Percentiles rank a stretch among this genome's conserved stretches.
These are phyloP conservation scores for Elaeis guineensis DNA, from an alignment of 176 grass and related monocot genomes.

Conservation along the genomic window DNA sequence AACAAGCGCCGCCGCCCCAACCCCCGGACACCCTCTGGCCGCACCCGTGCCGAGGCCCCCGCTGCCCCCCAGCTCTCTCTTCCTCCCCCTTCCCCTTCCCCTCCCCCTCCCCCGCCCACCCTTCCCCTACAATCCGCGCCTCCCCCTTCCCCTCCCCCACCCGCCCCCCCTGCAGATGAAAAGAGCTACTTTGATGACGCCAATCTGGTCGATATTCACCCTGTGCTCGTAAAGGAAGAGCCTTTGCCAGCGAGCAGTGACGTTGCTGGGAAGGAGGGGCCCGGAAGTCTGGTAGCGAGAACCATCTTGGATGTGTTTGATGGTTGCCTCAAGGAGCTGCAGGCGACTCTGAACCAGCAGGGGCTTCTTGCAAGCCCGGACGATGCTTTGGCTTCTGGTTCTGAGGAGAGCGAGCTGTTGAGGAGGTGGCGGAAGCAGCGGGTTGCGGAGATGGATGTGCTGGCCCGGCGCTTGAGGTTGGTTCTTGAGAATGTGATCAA, in stretches of 20 bases:
- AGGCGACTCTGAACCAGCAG: not conserved
- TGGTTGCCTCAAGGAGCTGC: conserved; percentile 50
- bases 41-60: not conserved
- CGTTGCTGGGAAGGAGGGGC: not conserved
- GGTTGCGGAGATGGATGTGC: conserved; percentile 57
- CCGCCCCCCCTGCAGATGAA: not conserved
- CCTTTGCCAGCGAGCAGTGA: conserved; percentile 19
- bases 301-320: conserved; percentile 62
- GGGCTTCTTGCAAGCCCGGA: not conserved
- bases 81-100: conserved; percentile 26
- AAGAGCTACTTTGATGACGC: not conserved
- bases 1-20: conserved; percentile 83
- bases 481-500: conserved; percentile 38
- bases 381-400: not conserved
- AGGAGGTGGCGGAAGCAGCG: conserved; percentile 59
- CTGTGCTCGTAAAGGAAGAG: conserved; percentile 20
- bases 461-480: conserved; percentile 57
- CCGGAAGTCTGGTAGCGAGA: conserved; percentile 26
- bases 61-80: not conserved
- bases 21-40: conserved; percentile 25
- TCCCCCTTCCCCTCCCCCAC: conserved; percentile 32
- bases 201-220: conserved; percentile 15
- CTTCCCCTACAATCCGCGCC: conserved; percentile 59
- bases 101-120: conserved; percentile 23
- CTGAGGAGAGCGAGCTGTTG: conserved; percentile 28